Conservation (phyloP, 108 stramenopile species). For the Fragilaria radians region DNA sequence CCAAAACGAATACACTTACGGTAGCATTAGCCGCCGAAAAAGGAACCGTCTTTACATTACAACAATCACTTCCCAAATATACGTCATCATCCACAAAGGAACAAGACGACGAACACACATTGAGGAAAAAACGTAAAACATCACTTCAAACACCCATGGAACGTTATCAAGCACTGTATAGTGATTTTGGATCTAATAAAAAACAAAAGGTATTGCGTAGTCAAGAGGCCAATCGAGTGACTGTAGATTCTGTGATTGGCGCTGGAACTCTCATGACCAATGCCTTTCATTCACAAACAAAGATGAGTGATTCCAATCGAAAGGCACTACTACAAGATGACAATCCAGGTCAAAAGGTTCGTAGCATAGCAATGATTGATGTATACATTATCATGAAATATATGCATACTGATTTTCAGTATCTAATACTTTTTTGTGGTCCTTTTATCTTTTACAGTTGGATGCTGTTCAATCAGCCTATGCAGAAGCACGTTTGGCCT, state of each 20-base stretch:
- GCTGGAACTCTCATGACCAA: constrained; percentile 53
- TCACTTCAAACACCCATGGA: constrained; percentile 25
- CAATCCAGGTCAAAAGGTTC: constrained; percentile 17
- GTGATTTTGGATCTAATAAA: constrained; percentile 76
- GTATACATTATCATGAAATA: not conserved
- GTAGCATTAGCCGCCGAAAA: constrained; percentile 44
- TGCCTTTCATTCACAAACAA: constrained; percentile 5
- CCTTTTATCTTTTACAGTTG: not conserved
- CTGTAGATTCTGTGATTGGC: constrained; percentile 66
- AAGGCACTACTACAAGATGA: constrained; percentile 40
- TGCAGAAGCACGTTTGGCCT: constrained; percentile 42
- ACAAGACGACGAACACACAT: constrained; percentile 13
- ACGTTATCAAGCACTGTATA: constrained; percentile 42
- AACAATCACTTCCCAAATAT: constrained; percentile 59
- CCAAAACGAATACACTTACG: constrained; percentile 32
- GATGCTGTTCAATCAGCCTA: constrained; percentile 37
- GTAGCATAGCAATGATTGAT: not conserved
- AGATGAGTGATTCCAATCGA: constrained; percentile 54
- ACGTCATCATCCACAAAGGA: constrained; percentile 9
- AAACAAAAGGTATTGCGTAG: constrained; percentile 72
- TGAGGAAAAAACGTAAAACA: too few species aligned
- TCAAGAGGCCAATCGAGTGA: constrained; percentile 74
- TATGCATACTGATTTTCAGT: not conserved
- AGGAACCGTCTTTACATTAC: constrained; percentile 63
- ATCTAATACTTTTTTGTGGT: not conserved